phyloP scores from a whole-genome alignment of 345 rosid species.

The Dipteronia sinensis region DNA sequence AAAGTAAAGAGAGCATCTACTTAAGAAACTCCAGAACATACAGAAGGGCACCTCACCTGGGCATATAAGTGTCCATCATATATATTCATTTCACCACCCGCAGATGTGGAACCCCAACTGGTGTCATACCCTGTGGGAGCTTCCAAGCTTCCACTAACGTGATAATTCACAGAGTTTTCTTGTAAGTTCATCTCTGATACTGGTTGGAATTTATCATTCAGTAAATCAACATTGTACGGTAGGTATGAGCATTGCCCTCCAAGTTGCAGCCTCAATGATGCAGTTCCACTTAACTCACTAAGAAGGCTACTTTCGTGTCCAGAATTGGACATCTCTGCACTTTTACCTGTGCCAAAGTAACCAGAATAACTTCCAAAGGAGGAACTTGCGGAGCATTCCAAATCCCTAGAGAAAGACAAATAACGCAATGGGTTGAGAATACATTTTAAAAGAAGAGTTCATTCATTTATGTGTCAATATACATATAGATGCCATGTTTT shows the following conservation, averaged over 20 bases:
- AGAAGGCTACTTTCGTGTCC: slow-evolving; percentile 66
- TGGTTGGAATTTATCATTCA: slow-evolving; percentile 54
- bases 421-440: background rate
- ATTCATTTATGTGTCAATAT: background rate
- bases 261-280: slow-evolving; percentile 47
- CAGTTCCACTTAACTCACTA: slow-evolving; percentile 53
- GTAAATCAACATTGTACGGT: slow-evolving; percentile 49
- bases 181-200: slow-evolving; percentile 52
- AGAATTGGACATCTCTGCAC: slow-evolving; percentile 62
- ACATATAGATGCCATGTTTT: background rate
- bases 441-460: background rate
- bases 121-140: slow-evolving; percentile 47
- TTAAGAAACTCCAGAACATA: background rate
- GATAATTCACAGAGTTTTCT: slow-evolving; percentile 53
- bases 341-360: slow-evolving; percentile 58
- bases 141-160: slow-evolving; percentile 57
- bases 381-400: slow-evolving; percentile 70
- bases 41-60: slow-evolving; percentile 38
- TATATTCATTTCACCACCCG: slow-evolving; percentile 56
- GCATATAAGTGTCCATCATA: slow-evolving; percentile 58
- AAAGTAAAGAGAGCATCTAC: background rate
- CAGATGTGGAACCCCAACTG: slow-evolving; percentile 62
- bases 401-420: slow-evolving; percentile 50
- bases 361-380: slow-evolving; percentile 76
- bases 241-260: slow-evolving; percentile 49